Evolutionary conservation across 768 basidiomycete genomes (phyloP).

Genomic region (Mycena sanguinolenta): DNA sequence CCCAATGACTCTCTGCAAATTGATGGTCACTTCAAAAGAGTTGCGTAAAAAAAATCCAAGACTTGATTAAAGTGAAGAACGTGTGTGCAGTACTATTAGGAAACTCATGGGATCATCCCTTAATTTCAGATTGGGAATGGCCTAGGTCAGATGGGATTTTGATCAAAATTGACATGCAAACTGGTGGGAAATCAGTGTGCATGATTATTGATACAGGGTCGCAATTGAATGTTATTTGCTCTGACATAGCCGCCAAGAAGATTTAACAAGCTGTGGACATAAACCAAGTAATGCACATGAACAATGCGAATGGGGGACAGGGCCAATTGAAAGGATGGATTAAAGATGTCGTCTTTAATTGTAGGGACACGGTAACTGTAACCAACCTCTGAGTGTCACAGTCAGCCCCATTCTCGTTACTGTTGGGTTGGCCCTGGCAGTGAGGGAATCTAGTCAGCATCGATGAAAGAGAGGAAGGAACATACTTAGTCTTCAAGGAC

Average conservation of each 20-base stretch:
- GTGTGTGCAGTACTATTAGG: no score
- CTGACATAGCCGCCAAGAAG: background rate
- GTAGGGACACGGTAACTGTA: background rate
- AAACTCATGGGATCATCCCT: no score
- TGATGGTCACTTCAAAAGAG: no score
- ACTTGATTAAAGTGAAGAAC: no score
- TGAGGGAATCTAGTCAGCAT: background rate
- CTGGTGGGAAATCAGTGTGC: no score
- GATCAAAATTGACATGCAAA: no score
- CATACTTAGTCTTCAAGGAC: background rate
- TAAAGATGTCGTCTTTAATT: background rate
- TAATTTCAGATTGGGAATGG: no score
- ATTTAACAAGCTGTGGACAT: background rate
- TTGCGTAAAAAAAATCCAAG: no score
- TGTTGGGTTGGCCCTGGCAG: background rate
- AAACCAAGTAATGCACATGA: background rate
- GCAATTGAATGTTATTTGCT: background rate
- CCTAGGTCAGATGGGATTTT: no score
- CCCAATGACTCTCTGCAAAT: no score
- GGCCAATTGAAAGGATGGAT: background rate
- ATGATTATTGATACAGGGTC: background rate
- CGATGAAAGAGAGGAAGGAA: background rate
- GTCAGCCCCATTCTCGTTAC: background rate
- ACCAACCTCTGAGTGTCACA: background rate
- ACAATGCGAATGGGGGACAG: background rate